Conservation (phyloP, 2,329 filamentous ascomycete genomes). For the Leptographium flavum region DNA sequence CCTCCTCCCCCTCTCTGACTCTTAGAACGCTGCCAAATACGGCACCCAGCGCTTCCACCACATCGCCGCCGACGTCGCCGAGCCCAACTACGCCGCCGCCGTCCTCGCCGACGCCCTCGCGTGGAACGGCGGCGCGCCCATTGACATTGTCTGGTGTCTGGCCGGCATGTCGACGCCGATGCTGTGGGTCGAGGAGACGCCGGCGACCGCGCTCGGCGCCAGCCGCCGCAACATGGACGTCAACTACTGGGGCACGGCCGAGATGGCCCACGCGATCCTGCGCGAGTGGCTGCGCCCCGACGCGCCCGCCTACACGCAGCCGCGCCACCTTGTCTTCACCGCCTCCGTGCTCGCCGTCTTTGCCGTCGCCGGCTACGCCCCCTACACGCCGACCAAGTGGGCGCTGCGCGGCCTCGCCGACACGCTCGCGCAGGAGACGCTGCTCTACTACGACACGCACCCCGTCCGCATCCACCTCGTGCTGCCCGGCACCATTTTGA, state of each 20-base stretch:
- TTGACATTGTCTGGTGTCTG: constrained; percentile 84
- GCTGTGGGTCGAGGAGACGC: constrained; percentile 66
- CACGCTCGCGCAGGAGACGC: constrained; percentile 66
- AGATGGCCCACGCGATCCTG: constrained; percentile 71
- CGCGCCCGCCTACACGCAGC: constrained; percentile 28
- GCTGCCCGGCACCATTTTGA: constrained; percentile 70
- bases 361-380: constrained; percentile 64
- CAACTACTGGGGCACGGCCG: constrained; percentile 78
- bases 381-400: constrained; percentile 75
- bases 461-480: constrained; percentile 66
- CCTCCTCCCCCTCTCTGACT: background rate
- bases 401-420: constrained; percentile 76
- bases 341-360: constrained; percentile 63
- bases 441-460: constrained; percentile 59
- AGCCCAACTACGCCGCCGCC: constrained; percentile 51
- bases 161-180: constrained; percentile 62
- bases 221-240: constrained; percentile 75
- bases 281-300: constrained; percentile 53
- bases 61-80: constrained; percentile 70
- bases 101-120: constrained; percentile 56
- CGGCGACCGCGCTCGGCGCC: constrained; percentile 35
- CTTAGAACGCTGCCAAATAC: constrained; percentile 49
- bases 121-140: constrained; percentile 63
- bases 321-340: constrained; percentile 79
- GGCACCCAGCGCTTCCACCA: constrained; percentile 66